Conservation (phyloP, 2,329 filamentous ascomycete species). For the Fusarium gaditjirri region DNA sequence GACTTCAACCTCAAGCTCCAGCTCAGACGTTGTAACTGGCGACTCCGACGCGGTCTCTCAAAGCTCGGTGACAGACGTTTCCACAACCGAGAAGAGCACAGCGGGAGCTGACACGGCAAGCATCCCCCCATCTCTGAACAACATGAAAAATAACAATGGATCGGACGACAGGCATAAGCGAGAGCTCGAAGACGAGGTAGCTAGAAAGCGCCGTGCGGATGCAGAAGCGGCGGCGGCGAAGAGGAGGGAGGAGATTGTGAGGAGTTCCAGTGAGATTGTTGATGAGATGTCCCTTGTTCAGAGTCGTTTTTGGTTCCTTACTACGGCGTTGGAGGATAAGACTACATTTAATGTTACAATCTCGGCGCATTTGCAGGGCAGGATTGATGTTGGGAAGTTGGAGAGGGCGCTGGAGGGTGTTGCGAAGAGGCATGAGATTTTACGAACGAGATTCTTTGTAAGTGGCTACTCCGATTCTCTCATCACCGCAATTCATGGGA, state of each 20-base stretch:
- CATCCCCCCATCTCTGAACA: background rate
- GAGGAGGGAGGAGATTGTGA: background rate
- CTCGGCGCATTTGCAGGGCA: background rate
- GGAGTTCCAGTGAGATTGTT: background rate
- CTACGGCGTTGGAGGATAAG: constrained; percentile 1
- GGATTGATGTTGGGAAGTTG: background rate
- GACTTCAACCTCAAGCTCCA: background rate
- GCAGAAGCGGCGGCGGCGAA: background rate
- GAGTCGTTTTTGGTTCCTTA: constrained; percentile 6
- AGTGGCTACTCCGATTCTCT: background rate
- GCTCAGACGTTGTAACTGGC: background rate
- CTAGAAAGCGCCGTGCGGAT: background rate
- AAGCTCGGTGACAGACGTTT: constrained; percentile 6
- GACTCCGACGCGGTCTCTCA: background rate
- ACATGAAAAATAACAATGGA: background rate
- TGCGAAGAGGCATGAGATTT: background rate
- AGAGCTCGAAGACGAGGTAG: background rate
- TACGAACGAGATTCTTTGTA: constrained; percentile 7
- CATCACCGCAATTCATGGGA: fast-evolving
- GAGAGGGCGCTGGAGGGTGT: background rate
- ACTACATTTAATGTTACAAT: constrained; percentile 10
- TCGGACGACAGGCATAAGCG: background rate
- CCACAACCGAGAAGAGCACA: background rate
- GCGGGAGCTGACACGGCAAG: constrained; percentile 2
- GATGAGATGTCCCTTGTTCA: constrained; percentile 10